Base-by-base conservation (phyloP, 2,329 filamentous ascomycete species). In the Aureobasidium sp. region DNA sequence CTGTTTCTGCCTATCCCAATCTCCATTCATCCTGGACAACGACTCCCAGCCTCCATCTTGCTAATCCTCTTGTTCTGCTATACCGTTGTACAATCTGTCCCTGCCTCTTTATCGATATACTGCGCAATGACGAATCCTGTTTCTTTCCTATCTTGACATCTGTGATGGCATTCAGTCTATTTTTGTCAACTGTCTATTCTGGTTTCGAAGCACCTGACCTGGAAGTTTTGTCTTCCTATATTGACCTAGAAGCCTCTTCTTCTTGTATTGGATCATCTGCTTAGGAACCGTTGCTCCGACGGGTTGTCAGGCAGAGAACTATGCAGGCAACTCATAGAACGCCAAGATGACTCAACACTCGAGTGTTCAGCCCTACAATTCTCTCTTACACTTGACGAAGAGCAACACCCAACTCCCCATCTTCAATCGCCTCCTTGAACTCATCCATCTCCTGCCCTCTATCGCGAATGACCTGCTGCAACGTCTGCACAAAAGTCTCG, bases 361-460 rank as follows among this genome's bases (percentile, higher is more conserved):
- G n/a, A 8, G 41, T 44, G n/a, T 41, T 8, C 39, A 41, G 8
- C 39, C 1, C 34, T 12, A 36, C 34, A 14, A 36, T 36, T 36
- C 29, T 29, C 29, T 29, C 29, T 29, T 29, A 29, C 29, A 29
- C 29, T 29, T 29, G 29, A 6, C 29, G 29, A 2, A 61, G 37
- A 2, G 73, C 76, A 64, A 96, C 72, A 77, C 96, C 65, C 84
- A 89, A 67, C 84, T 90, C 76, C 77, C 95, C 63, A 79, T 88
- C 70, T 83, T 86, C 71, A 84, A 87, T 61, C 80, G 88, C 64
- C 76, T 85, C 49, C 81, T 85, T 70, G 85, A 97, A 70, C 48
- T 78, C 79, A 37, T 74, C 74, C 7, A 80, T 70, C 65, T 83
- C 78, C 49, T 79, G 77, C 0, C 82, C 82, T 9, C 84, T 71